Percentiles rank a stretch among this genome's conserved stretches.
phyloP scores from a whole-genome alignment of 2,329 filamentous ascomycete species.

The Phialemoniopsis sp. region DNA sequence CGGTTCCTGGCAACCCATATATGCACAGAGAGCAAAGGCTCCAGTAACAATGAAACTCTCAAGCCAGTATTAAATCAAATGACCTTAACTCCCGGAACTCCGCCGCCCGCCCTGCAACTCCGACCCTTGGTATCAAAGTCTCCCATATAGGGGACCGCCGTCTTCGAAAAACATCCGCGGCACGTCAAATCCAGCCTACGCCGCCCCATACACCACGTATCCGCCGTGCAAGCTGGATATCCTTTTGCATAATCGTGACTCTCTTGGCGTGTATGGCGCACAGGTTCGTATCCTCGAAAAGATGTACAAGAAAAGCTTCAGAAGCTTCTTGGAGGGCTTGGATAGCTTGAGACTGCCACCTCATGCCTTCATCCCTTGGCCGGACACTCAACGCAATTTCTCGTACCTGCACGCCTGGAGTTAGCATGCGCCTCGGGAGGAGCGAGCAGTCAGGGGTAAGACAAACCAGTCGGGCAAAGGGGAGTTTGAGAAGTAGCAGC shows the following conservation, averaged over 20 bases:
- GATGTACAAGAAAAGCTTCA: conserved; percentile 92
- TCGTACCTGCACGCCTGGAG: conserved; percentile 44
- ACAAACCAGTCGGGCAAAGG: conserved; percentile 70
- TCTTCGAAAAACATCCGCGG: no score
- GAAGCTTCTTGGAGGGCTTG: conserved; percentile 89
- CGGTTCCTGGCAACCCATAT: no score
- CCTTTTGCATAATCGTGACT: conserved; percentile 96
- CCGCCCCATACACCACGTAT: conserved; percentile 78
- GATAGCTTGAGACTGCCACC: conserved; percentile 96
- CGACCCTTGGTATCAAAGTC: no score
- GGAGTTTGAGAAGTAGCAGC: conserved; percentile 75
- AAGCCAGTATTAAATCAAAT: no score
- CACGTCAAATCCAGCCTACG: conserved; percentile 40
- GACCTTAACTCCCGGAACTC: no score
- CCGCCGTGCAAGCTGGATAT: conserved; percentile 85
- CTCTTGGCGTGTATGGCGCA: conserved; percentile 96
- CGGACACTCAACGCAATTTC: conserved; percentile 68
- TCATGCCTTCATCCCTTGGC: conserved; percentile 63
- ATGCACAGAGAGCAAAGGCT: no score
- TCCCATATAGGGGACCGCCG: no score
- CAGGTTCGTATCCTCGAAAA: conserved; percentile 96
- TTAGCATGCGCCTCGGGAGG: no score
- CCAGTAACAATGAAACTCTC: no score
- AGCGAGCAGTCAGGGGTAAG: neutral
- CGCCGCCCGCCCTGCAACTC: no score